Conservation (phyloP, 768 basidiomycete species). For the Strobilomyces confusus region DNA sequence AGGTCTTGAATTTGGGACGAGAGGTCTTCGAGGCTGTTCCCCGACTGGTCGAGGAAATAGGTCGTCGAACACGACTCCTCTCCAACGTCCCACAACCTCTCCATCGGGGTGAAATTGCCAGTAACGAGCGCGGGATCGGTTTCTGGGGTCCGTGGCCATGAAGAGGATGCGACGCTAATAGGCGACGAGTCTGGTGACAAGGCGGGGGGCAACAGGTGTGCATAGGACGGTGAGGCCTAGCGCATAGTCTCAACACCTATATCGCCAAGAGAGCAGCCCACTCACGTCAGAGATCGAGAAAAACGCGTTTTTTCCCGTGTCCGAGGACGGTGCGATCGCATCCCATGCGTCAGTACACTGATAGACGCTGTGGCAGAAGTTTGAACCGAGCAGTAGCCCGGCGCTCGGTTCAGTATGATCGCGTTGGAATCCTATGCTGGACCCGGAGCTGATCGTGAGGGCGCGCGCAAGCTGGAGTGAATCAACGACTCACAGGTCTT, state of each 20-base stretch:
- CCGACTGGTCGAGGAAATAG: constrained; percentile 14
- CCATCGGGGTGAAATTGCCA: background rate
- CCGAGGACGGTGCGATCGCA: background rate
- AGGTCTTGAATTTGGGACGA: constrained; percentile 1
- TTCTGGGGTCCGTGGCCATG: constrained; percentile 19
- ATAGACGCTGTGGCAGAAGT: background rate
- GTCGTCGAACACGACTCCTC: background rate
- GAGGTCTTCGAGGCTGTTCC: constrained; percentile 15
- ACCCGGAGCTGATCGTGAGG: constrained; percentile 9
- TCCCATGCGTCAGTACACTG: background rate
- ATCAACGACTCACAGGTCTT: constrained; percentile 19
- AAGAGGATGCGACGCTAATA: constrained; percentile 16
- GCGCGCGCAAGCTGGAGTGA: background rate
- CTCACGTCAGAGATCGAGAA: constrained; percentile 7
- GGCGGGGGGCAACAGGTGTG: constrained; percentile 5
- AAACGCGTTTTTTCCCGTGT: background rate
- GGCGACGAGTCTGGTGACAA: constrained; percentile 28
- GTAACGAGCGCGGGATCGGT: background rate
- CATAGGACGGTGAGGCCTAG: background rate
- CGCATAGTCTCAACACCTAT: background rate
- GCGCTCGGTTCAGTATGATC: background rate
- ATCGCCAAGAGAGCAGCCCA: background rate
- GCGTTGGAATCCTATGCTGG: background rate
- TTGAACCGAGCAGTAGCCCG: constrained; percentile 14
- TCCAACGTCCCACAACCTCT: constrained; percentile 1